Base-by-base conservation (phyloP, 139 green algal genomes). In the Trebouxia sp. region DNA sequence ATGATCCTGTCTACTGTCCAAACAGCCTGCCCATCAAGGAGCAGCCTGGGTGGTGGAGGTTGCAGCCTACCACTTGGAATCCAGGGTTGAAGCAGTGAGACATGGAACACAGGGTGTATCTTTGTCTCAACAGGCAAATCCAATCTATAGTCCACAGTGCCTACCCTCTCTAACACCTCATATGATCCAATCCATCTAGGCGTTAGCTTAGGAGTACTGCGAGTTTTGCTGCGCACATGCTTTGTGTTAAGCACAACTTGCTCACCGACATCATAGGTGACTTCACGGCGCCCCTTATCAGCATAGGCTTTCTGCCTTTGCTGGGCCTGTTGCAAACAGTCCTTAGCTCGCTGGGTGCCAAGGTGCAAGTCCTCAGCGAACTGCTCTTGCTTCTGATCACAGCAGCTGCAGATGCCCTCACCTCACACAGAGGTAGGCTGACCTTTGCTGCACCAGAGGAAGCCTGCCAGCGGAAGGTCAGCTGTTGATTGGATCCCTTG, bases 271-370 rank as follows among this genome's bases (percentile, higher is more conserved):
- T 76, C 24, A 30, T 76, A 84, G 11, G 12, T 14, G 39, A 14
- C 43, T 12, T 39, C 8, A 26, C 39, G 30, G 1, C 78, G 86
- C 78, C 84, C 62, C 5, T 72, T 58, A 12, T 53, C 45, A 53
- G 45, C 45, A 5, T 74, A 83, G 38, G 55, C 80, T 50, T 82
- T 83, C 14, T 87, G 65, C 28, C 72, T 80, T 45, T 84, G 85
- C 0, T 80, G 83, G 14, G 76, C 67, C 9, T 79, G 47, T 10
- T 65, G 20, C 5, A 48, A 81, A 37, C 39, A 58, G 0, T 58
- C 35, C 10, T 84, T n/a, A n/a, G n/a, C n/a, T n/a, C n/a, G n/a
- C n/a, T n/a, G n/a, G n/a, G n/a, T n/a, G n/a, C n/a, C n/a, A n/a
- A n/a, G n/a, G n/a, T 10, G 45, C 45, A 53, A 12, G 12, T 53